phyloP scores from a whole-genome alignment of 768 basidiomycete genomes.

The Tylopilus sp. region DNA sequence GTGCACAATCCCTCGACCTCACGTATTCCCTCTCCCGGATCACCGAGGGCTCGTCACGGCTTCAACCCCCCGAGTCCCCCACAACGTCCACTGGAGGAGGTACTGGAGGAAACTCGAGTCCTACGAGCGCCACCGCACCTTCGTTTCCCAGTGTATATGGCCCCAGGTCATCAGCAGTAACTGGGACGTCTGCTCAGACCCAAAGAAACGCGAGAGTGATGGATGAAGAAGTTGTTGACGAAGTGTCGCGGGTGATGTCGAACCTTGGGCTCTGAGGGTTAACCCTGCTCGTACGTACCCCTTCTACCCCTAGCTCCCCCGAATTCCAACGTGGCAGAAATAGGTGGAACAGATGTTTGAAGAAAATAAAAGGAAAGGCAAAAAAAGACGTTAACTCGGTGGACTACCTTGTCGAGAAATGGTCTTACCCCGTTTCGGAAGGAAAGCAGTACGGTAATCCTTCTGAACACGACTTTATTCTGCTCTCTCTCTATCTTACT shows the following conservation, averaged over 20 bases:
- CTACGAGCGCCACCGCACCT: conserved; percentile 73
- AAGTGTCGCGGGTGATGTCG: conserved; percentile 75
- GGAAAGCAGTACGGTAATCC: conserved; percentile 17
- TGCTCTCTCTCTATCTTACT: conserved; percentile 17
- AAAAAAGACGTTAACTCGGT: conserved; percentile 5
- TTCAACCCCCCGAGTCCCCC: conserved; percentile 74
- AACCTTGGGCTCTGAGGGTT: conserved; percentile 57
- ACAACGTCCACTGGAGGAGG: conserved; percentile 72
- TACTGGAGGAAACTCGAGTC: conserved; percentile 73
- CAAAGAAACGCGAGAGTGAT: conserved; percentile 38
- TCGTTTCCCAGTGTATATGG: conserved; percentile 86
- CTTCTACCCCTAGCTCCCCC: conserved; percentile 9
- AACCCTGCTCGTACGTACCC: conserved; percentile 13
- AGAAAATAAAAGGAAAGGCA: neutral
- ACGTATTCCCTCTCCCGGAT: conserved; percentile 83
- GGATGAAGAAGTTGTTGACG: conserved; percentile 61
- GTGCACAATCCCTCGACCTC: conserved; percentile 87
- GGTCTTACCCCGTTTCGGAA: conserved; percentile 21
- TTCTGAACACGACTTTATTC: conserved; percentile 18
- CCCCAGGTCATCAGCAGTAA: conserved; percentile 48
- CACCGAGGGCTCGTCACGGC: conserved; percentile 58
- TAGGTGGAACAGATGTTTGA: conserved; percentile 4
- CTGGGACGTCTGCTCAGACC: conserved; percentile 43
- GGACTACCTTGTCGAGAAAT: conserved; percentile 20
- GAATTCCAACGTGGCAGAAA: conserved; percentile 3